Conservation (phyloP, 768 basidiomycete species). For the Aureoboletus auriporus region DNA sequence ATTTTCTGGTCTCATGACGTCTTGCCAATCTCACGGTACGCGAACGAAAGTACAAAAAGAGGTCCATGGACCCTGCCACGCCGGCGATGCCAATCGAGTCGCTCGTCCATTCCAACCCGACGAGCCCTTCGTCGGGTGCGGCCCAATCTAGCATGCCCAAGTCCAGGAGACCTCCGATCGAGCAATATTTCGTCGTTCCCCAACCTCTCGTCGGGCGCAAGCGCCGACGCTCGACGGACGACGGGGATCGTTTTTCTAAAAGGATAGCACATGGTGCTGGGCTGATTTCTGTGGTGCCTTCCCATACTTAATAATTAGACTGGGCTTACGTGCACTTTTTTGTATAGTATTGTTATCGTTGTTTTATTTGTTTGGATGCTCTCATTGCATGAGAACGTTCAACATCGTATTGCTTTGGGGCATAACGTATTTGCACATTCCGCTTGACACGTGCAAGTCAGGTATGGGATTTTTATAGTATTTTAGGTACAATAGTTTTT, state of each 20-base stretch:
- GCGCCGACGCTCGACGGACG: constrained; percentile 25
- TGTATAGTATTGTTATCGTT: constrained; percentile 30
- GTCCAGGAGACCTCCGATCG: constrained; percentile 33
- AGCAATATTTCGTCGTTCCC: constrained; percentile 34
- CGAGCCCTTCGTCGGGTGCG: constrained; percentile 46
- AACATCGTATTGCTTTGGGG: too few species aligned
- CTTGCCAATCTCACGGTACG: constrained; percentile 22
- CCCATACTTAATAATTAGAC: constrained; percentile 10
- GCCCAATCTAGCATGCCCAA: constrained; percentile 16
- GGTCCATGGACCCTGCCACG: constrained; percentile 29
- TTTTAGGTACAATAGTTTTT: too few species aligned
- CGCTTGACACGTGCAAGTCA: too few species aligned
- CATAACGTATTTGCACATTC: too few species aligned
- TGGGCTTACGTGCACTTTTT: constrained; percentile 1
- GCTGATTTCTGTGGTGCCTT: constrained; percentile 11
- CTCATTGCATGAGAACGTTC: not conserved
- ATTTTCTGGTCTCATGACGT: not conserved
- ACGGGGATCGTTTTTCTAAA: constrained; percentile 22
- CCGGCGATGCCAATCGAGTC: constrained; percentile 58
- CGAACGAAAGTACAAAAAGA: constrained; percentile 54
- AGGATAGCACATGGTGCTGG: constrained; percentile 13
- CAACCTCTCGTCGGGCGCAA: constrained; percentile 18
- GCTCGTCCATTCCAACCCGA: constrained; percentile 66
- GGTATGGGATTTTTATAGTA: too few species aligned
- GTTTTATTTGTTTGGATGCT: constrained; percentile 6